Evolutionary conservation across 1,139 yeast species (phyloP).

Genomic region (Wickerhamomyces sp.): DNA sequence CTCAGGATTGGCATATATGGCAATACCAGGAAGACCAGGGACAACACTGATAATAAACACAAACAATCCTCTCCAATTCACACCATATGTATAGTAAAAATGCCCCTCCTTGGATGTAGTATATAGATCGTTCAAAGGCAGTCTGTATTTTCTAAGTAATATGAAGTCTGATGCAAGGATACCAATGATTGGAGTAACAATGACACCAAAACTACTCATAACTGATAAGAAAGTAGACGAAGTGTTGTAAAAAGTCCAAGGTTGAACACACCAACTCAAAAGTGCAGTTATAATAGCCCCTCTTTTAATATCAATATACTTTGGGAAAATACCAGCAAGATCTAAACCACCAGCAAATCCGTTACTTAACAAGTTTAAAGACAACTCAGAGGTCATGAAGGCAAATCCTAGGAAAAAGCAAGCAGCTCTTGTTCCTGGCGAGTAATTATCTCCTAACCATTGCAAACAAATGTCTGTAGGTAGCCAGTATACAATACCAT

Average conservation of each 20-base stretch:
- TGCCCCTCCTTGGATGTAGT: constrained; percentile 24
- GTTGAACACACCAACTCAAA: constrained; percentile 34
- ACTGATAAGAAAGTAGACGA: constrained; percentile 31
- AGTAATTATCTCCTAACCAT: constrained; percentile 30
- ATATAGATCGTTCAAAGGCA: constrained; percentile 29
- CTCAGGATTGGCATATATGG: constrained; percentile 22
- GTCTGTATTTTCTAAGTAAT: constrained; percentile 26
- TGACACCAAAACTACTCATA: constrained; percentile 32
- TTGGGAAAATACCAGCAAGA: constrained; percentile 33
- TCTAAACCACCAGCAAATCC: constrained; percentile 42
- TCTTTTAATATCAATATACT: constrained; percentile 32
- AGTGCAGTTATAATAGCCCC: constrained; percentile 33
- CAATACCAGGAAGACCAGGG: constrained; percentile 28
- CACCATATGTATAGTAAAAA: constrained; percentile 28
- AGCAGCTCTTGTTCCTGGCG: constrained; percentile 33
- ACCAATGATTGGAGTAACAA: constrained; percentile 32
- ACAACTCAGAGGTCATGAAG: constrained; percentile 32
- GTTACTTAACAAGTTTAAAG: constrained; percentile 33
- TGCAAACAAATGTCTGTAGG: constrained; percentile 31
- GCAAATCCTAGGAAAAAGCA: constrained; percentile 34
- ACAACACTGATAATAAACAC: constrained; percentile 21
- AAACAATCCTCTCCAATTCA: constrained; percentile 25
- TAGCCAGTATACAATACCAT: constrained; percentile 31
- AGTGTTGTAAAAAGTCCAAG: constrained; percentile 36
- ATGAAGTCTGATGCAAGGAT: constrained; percentile 30